These are phyloP conservation scores for Ettlia oleoabundans DNA, from an alignment of 139 green algal species.

Conservation along the genomic window DNA sequence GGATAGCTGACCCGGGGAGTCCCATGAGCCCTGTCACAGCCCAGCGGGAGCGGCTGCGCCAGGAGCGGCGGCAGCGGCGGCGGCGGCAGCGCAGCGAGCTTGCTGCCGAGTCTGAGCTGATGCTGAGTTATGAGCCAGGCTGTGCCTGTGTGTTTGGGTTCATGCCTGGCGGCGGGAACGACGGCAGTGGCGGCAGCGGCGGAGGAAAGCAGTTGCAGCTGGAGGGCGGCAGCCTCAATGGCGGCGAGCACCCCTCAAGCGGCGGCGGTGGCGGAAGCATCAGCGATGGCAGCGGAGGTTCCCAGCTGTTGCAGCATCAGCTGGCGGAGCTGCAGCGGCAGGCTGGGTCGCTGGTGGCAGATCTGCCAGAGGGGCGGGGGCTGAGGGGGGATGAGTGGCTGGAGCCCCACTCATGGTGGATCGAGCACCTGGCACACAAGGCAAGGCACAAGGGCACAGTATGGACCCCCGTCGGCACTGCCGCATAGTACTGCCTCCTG, in stretches of 20 bases:
- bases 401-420: slow-evolving; percentile 65
- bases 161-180: background rate
- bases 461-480: too few relatives aligned
- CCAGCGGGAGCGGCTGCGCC: background rate
- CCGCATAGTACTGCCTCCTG: too few relatives aligned
- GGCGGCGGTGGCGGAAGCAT: background rate
- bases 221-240: background rate
- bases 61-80: background rate
- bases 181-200: background rate
- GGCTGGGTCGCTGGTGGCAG: background rate
- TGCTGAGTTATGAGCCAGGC: slow-evolving; percentile 20
- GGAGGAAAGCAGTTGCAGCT: background rate
- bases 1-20: too few relatives aligned
- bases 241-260: background rate
- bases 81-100: background rate
- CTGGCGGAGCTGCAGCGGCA: background rate
- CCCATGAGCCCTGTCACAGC: too few relatives aligned
- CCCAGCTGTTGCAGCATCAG: slow-evolving; percentile 18
- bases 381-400: slow-evolving; percentile 50
- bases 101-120: background rate
- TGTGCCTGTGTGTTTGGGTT: slow-evolving; percentile 26
- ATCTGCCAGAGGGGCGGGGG: slow-evolving; percentile 9
- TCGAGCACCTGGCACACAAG: slow-evolving; percentile 59
- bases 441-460: too few relatives aligned
- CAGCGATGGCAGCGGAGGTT: background rate